These are phyloP conservation scores for Zopfia rhizophila DNA, from an alignment of 2,329 filamentous ascomycete genomes.

Conservation along the genomic window DNA sequence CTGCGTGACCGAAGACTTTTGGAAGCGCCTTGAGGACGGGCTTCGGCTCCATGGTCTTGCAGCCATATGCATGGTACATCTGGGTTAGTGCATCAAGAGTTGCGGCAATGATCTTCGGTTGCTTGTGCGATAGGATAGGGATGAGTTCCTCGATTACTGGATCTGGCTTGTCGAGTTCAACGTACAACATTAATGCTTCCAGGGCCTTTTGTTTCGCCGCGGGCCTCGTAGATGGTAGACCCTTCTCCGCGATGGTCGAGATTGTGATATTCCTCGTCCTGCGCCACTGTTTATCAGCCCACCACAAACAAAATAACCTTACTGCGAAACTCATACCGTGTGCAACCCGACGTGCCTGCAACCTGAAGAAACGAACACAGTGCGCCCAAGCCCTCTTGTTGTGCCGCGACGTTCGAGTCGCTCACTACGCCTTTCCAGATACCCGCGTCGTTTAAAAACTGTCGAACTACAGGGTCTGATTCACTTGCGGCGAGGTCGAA, in stretches of 20 bases:
- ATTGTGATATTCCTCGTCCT: slow-evolving; percentile 81
- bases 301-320: neutral
- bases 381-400: slow-evolving; percentile 89
- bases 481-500: slow-evolving; percentile 89
- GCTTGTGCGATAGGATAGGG: slow-evolving; percentile 84
- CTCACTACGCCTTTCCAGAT: slow-evolving; percentile 93
- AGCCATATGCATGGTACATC: slow-evolving; percentile 93
- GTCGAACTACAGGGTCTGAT: slow-evolving; percentile 83
- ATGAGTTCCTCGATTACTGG: slow-evolving; percentile 92
- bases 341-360: slow-evolving; percentile 80
- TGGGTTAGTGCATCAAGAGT: slow-evolving; percentile 80
- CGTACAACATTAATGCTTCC: slow-evolving; percentile 86
- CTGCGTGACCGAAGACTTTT: slow-evolving; percentile 92
- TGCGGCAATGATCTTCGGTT: slow-evolving; percentile 85
- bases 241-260: slow-evolving; percentile 87
- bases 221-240: slow-evolving; percentile 84
- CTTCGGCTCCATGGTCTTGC: slow-evolving; percentile 93
- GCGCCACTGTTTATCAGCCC: slow-evolving; percentile 32
- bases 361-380: slow-evolving; percentile 94
- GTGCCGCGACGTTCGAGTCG: slow-evolving; percentile 96
- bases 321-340: slow-evolving; percentile 62
- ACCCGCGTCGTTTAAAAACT: slow-evolving; percentile 84
- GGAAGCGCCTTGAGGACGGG: slow-evolving; percentile 87
- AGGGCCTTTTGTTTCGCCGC: slow-evolving; percentile 87
- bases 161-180: slow-evolving; percentile 87